Conservation (phyloP, 1,284 basidiomycete species). For the Ganoderma leucocontextum region DNA sequence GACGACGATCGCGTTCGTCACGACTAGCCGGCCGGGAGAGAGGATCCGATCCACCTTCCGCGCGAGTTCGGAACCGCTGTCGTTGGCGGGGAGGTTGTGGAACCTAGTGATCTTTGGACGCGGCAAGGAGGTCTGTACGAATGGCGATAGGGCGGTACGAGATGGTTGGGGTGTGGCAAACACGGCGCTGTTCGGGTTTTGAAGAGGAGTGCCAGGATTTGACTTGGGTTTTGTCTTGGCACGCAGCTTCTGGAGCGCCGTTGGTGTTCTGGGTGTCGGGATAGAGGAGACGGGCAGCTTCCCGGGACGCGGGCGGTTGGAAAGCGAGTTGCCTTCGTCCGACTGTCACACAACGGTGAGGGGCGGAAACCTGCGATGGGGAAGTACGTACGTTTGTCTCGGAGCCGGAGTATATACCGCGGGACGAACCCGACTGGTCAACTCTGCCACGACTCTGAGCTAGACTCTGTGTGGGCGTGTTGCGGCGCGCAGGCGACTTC, state of each 20-base stretch:
- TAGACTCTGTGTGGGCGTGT: not conserved
- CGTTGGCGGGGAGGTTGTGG: constrained; percentile 17
- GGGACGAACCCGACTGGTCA: constrained; percentile 17
- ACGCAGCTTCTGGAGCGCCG: constrained; percentile 19
- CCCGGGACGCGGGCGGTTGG: not conserved
- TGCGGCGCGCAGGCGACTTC: constrained; percentile 25
- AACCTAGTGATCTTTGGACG: constrained; percentile 14
- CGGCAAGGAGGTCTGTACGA: constrained; percentile 30
- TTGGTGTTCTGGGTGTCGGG: not conserved
- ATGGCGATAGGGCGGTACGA: constrained; percentile 12
- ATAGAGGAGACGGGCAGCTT: not conserved
- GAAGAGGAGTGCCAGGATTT: constrained; percentile 30
- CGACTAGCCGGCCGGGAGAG: constrained; percentile 53
- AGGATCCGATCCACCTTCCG: constrained; percentile 36
- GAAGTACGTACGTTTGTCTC: constrained; percentile 16
- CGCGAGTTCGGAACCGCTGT: constrained; percentile 43
- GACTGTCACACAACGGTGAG: constrained; percentile 1
- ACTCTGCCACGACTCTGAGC: not conserved
- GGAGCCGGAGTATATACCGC: constrained; percentile 18
- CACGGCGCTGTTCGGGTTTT: constrained; percentile 8
- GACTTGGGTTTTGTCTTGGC: constrained; percentile 23
- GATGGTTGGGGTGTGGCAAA: constrained; percentile 20
- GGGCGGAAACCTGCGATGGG: not conserved
- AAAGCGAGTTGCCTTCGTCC: not conserved
- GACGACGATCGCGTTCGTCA: constrained; percentile 60